A percentile compares a stretch with the other conserved stretches of the same genome.
Conservation (phyloP, 257 asterid species). For the Buddleja alternifolia region DNA sequence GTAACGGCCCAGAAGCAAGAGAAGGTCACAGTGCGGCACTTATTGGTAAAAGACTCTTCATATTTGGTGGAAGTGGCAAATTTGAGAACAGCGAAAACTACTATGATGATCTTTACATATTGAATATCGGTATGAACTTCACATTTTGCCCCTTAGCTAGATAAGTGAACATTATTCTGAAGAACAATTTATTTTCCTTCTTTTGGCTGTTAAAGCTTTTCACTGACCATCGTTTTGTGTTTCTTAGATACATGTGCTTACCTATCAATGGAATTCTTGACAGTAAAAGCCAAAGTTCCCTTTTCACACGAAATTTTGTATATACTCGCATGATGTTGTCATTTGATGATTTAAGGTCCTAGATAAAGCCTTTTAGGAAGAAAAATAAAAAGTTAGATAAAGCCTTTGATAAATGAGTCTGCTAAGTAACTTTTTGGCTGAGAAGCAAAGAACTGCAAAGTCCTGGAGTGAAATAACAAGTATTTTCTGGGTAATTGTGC, state of each 20-base stretch:
- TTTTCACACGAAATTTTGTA: neutral
- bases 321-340: neutral
- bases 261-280: neutral
- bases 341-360: constrained; percentile 3
- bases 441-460: neutral
- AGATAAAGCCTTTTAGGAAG: constrained; percentile 19
- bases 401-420: neutral
- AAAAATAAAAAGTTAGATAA: neutral
- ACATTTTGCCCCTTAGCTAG: constrained; percentile 18
- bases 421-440: neutral
- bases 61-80: constrained; percentile 96
- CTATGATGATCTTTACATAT: constrained; percentile 88
- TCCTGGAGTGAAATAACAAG: neutral
- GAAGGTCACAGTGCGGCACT: constrained; percentile 99
- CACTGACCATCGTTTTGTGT: neutral
- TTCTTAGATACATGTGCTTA: constrained; percentile 14
- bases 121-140: constrained; percentile 71
- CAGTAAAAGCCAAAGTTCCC: constrained; percentile 15
- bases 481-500: neutral
- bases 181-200: neutral
- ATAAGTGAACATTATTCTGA: neutral
- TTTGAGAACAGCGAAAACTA: constrained; percentile 66
- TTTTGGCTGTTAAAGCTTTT: constrained; percentile 17
- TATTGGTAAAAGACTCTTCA: constrained; percentile 85
- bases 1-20: constrained; percentile 90